Percentiles rank a stretch among this genome's conserved stretches.
Evolutionary conservation across 2,329 filamentous ascomycete species (phyloP).

Genomic region (Cadophora gregata): DNA sequence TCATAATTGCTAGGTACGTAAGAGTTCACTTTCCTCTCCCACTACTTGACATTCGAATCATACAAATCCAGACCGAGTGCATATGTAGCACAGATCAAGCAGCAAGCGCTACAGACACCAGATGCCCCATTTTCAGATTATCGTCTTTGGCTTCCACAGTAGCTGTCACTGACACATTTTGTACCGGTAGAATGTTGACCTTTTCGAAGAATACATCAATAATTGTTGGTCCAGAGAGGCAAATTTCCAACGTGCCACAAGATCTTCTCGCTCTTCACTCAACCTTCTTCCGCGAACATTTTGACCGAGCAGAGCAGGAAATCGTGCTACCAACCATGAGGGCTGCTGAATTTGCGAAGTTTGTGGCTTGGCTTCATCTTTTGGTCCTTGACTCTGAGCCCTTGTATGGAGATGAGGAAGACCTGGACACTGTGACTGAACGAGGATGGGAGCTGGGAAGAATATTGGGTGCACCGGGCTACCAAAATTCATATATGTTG

Average conservation of each 20-base stretch:
- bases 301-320: background rate
- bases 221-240: background rate
- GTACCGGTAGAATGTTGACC: background rate
- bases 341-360: background rate
- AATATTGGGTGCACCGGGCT: background rate
- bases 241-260: background rate
- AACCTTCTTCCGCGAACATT: background rate
- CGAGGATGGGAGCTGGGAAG: background rate
- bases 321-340: background rate
- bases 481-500: background rate
- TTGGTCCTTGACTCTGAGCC: background rate
- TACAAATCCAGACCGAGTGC: too few species aligned
- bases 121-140: too few species aligned
- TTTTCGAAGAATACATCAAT: background rate
- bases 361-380: background rate
- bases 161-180: too few species aligned
- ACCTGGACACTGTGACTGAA: background rate
- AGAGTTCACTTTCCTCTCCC: background rate
- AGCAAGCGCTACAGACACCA: too few species aligned
- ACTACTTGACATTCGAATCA: too few species aligned
- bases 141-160: too few species aligned
- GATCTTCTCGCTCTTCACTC: background rate
- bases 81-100: too few species aligned
- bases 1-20: background rate
- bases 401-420: background rate